Base-by-base conservation (phyloP, 306 rosid species). In the Vicia faba region DNA sequence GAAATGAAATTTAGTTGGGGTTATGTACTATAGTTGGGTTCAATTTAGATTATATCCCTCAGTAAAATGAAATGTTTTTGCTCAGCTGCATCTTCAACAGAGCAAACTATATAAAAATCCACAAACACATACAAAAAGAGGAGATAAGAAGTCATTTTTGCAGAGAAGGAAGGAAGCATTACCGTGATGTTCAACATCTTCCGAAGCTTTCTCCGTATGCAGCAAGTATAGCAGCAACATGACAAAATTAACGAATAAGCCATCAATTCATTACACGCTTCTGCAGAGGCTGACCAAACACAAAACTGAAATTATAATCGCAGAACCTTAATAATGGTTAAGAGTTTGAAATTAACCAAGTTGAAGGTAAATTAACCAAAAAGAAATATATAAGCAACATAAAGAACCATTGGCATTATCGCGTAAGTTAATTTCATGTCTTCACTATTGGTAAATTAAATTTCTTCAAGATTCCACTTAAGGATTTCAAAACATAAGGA, bases 151-250 rank as follows among this genome's bases (percentile, higher is more conserved):
- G 54, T 64, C 61, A 39, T 23, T 7, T 44, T 38, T 58, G 31
- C 50, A 64, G 49, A 38, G 36, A n/a, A 26, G 61, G 35, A 33
- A 75, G 60, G 73, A 54, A 68, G 61, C 40, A 78, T 66, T 86
- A 95, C 97, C 80, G 95, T 80, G 80, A 95, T 95, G 85, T 90
- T 95, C 82, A 86, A 63, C 76, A 65, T 85, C 78, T 85, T 90
- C 66, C 99, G 95, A 61, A 95, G 97, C 74, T 90, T 90, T 79
- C 99, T 90, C 82, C 99, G 85, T 38, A 88, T 59, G 54, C 95
- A 86, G 80, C 99, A 88, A 11, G 99, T 95, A 60, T 95, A 90
- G 83, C 99, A 95, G 81, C 97, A 95, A 74, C 97, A 95, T 11
- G 97, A 90, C 78, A 90, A 60, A 50, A 95, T 67, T 78, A 95